Conservation (phyloP, 345 rosid genomes). For the Brassica napus region DNA sequence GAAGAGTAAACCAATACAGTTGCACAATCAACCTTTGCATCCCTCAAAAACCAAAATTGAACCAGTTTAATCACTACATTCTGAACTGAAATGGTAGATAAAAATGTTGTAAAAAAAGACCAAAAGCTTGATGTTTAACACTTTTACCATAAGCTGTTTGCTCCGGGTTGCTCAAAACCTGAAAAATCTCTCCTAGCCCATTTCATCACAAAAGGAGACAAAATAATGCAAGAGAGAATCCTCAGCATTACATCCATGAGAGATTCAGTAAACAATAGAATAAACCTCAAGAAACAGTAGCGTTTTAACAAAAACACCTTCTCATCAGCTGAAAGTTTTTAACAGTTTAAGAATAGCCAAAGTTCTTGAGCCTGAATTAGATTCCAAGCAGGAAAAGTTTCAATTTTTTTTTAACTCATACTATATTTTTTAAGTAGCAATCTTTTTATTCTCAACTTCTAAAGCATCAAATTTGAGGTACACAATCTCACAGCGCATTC, state of each 20-base stretch:
- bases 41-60: conserved; percentile 39
- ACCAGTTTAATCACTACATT: conserved; percentile 40
- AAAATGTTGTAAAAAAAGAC: too few relatives aligned
- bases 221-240: not conserved
- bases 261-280: not conserved
- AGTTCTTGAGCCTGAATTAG: not conserved
- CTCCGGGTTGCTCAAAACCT: too few relatives aligned
- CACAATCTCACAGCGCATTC: not conserved
- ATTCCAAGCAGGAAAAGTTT: not conserved
- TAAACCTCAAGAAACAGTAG: not conserved
- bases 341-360: not conserved
- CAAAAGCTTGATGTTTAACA: too few relatives aligned
- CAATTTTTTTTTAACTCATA: not conserved
- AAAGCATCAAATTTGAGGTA: not conserved
- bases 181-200: not conserved
- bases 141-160: too few relatives aligned
- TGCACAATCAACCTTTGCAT: conserved; percentile 43
- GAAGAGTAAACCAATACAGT: conserved; percentile 89
- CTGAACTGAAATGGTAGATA: not conserved
- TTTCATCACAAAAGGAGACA: not conserved
- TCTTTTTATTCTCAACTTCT: not conserved
- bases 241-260: not conserved
- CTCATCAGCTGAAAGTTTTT: not conserved
- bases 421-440: not conserved
- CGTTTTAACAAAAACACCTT: not conserved